Evolutionary conservation across 1,139 yeast species (phyloP), one percentile per base, ranked within the genome.

Genomic region (Yamadazyma blattariae): DNA sequence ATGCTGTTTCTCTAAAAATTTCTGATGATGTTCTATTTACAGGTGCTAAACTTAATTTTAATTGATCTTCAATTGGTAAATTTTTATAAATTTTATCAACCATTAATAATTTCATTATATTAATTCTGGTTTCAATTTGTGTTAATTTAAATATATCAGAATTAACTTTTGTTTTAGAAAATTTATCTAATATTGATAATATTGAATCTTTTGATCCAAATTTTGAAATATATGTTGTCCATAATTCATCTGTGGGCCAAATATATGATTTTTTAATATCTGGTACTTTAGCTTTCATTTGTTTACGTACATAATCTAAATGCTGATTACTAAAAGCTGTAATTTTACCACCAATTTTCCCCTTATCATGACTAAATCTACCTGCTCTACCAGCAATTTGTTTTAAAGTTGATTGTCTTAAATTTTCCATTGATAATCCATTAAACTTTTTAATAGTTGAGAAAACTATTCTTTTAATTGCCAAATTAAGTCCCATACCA

Each of bases 381-480:
- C 99, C 99, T 0, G 98, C 98, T 45, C 99, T 69, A 1, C 99
- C 99, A 2, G 95, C 97, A 44, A 92, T 92, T 57, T 92, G 99
- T 55, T 88, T 88, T 20, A 83, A 74, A 37, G 82, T 80, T 0
- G 95, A 82, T 4, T 74, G 64, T 0, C 83, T 66, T 27, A 90
- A 58, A 2, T 59, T 58, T 3, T 61, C 61, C 44, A 69, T 59
- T 15, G 59, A 62, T 13, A 52, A 54, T 4, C 97, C 97, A 53
- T 89, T 78, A 49, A 74, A 92, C 57, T 92, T 94, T 34, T 57
- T 58, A 17, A 76, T 67, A 0, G 82, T 71, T 20, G 83, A 76
- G 51, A 92, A 90, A 1, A 92, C 74, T 12, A 92, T 76, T 38
- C 98, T 65, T 41, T 81, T 79, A 45, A 92, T 89, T 18, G 84